These are phyloP conservation scores for Fusarium sp. DNA, from an alignment of 2,329 filamentous ascomycete species.

Conservation along the genomic window DNA sequence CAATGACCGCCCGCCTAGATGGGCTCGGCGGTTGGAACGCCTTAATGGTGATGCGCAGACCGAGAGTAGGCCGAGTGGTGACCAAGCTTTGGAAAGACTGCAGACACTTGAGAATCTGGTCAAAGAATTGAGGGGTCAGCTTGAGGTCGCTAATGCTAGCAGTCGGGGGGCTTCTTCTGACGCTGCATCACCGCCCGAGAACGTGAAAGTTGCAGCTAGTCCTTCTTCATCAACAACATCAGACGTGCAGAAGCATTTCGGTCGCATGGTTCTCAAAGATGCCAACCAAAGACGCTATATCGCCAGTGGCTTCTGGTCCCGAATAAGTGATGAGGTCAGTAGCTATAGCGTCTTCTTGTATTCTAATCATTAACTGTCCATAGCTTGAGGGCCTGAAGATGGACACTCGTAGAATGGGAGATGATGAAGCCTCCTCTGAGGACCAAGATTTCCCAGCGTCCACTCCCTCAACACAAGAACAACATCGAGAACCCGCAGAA, in stretches of 20 bases:
- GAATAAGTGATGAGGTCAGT: constrained; percentile 65
- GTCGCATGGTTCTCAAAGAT: constrained; percentile 60
- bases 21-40: constrained; percentile 63
- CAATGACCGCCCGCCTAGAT: constrained; percentile 62
- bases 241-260: constrained; percentile 56
- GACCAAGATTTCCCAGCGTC: constrained; percentile 49
- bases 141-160: constrained; percentile 54
- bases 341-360: neutral
- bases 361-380: neutral
- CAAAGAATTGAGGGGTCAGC: constrained; percentile 59
- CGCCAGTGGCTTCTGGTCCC: constrained; percentile 65
- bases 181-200: constrained; percentile 44
- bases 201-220: constrained; percentile 21
- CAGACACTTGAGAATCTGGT: constrained; percentile 62
- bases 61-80: constrained; percentile 45
- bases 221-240: constrained; percentile 29
- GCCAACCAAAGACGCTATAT: constrained; percentile 58
- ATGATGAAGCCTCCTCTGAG: constrained; percentile 49
- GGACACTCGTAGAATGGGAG: constrained; percentile 50
- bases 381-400: constrained; percentile 59
- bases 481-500: constrained; percentile 56
- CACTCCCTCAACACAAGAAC: constrained; percentile 52
- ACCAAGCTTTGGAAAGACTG: constrained; percentile 61
- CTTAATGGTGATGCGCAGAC: constrained; percentile 41
- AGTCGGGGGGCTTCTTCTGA: constrained; percentile 44